Evolutionary conservation across 1,284 basidiomycete species (phyloP), one percentile per base, ranked within the genome.

Genomic region (Sphaerobolus stellatus): DNA sequence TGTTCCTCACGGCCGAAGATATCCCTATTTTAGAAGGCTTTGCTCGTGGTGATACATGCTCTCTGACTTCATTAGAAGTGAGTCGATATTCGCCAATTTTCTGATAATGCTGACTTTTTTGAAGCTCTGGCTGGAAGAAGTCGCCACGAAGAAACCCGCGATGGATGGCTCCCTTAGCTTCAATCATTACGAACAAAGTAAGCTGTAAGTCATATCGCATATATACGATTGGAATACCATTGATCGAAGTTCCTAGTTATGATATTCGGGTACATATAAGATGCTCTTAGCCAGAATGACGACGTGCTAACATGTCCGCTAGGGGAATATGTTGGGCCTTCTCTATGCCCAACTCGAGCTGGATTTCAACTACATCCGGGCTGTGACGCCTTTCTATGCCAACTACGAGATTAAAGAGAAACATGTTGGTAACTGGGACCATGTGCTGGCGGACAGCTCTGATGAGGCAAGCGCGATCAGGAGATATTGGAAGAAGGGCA

Each of bases 281-380:
- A 33, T 27, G n/a, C 41, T n/a, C n/a, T n/a, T n/a, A n/a, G n/a
- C n/a, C n/a, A n/a, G n/a, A n/a, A n/a, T n/a, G n/a, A n/a, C n/a
- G n/a, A n/a, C n/a, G n/a, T n/a, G n/a, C n/a, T n/a, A n/a, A n/a
- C n/a, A n/a, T n/a, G n/a, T n/a, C n/a, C 7, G 52, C 3, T 58
- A 81, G 77, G 51, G 65, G 31, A 79, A 75, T 56, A 73, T 75
- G 9, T 69, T 81, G 5, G 70, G 70, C 11, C 65, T 81, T 13
- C 71, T 72, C 38, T 81, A 77, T 61, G 79, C 80, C 4, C 71
- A 76, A 53, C 70, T 81, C 9, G 80, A 82, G 61, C 69, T 81
- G 6, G 73, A 79, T 28, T 73, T 74, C 57, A 68, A 66, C 4
- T 72, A 73, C 49, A 66, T 81, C 9, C 69, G 79, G 11, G 75